Evolutionary conservation across 768 basidiomycete genomes (phyloP).

Genomic region (Auricularia auricula-judae): DNA sequence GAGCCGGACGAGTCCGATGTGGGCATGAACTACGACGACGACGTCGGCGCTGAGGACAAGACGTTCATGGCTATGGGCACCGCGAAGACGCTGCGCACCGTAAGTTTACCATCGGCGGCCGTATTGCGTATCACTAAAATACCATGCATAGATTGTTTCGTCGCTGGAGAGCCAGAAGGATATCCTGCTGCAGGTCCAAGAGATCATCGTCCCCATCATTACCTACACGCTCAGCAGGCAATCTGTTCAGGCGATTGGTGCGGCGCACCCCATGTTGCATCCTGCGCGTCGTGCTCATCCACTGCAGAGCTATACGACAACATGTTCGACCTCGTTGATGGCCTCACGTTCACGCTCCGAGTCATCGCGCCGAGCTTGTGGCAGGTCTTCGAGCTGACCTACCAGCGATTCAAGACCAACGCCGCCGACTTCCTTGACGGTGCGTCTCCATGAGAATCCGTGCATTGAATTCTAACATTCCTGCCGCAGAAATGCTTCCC

Average conservation of each 20-base stretch:
- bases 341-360: conserved; percentile 70
- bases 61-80: conserved; percentile 81
- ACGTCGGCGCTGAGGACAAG: conserved; percentile 69
- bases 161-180: conserved; percentile 65
- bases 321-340: conserved; percentile 78
- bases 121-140: background rate
- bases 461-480: background rate
- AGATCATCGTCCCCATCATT: conserved; percentile 71
- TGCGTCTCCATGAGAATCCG: conserved; percentile 18
- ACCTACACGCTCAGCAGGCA: conserved; percentile 57
- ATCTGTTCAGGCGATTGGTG: conserved; percentile 51
- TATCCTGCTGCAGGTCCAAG: conserved; percentile 69
- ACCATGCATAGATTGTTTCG: conserved; percentile 48
- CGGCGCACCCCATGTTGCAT: conserved; percentile 13
- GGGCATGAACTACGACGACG: conserved; percentile 35
- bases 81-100: conserved; percentile 74
- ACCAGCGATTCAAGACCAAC: conserved; percentile 70
- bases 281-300: background rate
- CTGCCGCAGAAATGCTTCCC: conserved; percentile 65
- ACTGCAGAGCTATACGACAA: conserved; percentile 71
- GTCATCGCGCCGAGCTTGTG: conserved; percentile 74
- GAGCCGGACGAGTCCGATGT: conserved; percentile 42
- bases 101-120: conserved; percentile 22
- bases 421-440: conserved; percentile 84
- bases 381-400: conserved; percentile 77